Evolutionary conservation across 2,329 filamentous ascomycete genomes (phyloP).

Genomic region (Taxawa tesnikishii): DNA sequence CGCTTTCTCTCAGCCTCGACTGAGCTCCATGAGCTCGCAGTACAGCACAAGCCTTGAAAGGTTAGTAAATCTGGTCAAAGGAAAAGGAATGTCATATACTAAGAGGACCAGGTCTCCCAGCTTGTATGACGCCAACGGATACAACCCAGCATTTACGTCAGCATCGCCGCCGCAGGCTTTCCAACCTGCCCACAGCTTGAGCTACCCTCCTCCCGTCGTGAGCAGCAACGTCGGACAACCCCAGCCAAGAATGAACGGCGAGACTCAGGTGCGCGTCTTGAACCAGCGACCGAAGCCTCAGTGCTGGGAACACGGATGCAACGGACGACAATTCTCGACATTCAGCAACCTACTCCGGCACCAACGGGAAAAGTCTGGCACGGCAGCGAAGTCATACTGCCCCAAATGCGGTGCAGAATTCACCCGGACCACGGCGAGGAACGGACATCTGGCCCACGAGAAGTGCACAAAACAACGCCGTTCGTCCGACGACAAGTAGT

Average conservation of each 20-base stretch:
- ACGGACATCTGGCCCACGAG: conserved; percentile 75
- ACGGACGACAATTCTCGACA: conserved; percentile 87
- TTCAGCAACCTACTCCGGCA: conserved; percentile 91
- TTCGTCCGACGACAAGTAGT: conserved; percentile 24
- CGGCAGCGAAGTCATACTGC: conserved; percentile 77
- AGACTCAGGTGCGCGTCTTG: conserved; percentile 19
- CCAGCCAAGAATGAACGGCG: conserved; percentile 6
- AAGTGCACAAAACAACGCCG: conserved; percentile 71
- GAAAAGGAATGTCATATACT: not conserved
- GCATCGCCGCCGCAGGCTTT: conserved; percentile 1
- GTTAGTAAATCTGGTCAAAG: not conserved
- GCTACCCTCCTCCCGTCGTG: conserved; percentile 5
- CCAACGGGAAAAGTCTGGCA: conserved; percentile 87
- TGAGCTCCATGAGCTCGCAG: not conserved
- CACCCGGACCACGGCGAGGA: conserved; percentile 75
- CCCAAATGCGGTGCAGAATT: conserved; percentile 90
- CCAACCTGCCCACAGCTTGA: conserved; percentile 5
- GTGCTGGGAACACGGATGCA: conserved; percentile 96
- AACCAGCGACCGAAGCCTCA: conserved; percentile 64
- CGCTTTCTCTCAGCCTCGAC: not conserved
- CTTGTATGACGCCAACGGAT: conserved; percentile 4
- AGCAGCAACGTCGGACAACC: conserved; percentile 4
- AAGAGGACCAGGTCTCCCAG: conserved; percentile 6
- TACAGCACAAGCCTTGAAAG: not conserved
- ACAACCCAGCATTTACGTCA: conserved; percentile 1